A percentile compares a stretch with the other conserved stretches of the same genome.
Evolutionary conservation across 176 grass and related monocot genomes (phyloP).

Genomic region (Bolboschoenus planiculmis): DNA sequence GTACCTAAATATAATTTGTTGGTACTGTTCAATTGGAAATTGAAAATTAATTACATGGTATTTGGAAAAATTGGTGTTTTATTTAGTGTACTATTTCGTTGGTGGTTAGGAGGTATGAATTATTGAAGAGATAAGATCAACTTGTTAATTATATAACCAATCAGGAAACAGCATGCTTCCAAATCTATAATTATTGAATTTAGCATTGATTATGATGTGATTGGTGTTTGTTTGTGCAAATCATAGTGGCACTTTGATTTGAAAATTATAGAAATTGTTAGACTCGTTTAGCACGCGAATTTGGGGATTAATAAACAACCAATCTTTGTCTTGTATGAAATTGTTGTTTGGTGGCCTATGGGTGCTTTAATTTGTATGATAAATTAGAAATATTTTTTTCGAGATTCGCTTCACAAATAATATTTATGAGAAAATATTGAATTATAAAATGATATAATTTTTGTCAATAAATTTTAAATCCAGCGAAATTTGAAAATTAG

Average conservation of each 20-base stretch:
- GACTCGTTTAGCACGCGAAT: background rate
- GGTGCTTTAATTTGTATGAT: no score
- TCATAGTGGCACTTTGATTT: background rate
- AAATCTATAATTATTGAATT: background rate
- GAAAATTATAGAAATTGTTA: background rate
- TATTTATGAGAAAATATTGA: no score
- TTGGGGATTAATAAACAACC: background rate
- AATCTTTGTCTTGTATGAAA: background rate
- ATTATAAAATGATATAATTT: no score
- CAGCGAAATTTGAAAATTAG: no score
- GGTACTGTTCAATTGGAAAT: background rate
- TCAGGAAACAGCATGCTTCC: background rate
- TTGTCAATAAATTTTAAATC: no score
- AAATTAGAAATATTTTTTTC: no score
- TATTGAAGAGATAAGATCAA: conserved; percentile 9
- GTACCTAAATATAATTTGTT: background rate
- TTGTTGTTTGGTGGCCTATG: no score
- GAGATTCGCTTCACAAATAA: no score
- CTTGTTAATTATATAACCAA: conserved; percentile 4
- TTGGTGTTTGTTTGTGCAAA: background rate
- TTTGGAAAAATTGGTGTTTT: background rate
- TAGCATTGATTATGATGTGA: background rate
- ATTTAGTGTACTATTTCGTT: background rate
- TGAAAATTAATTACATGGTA: no score
- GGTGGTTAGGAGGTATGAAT: conserved; percentile 16